Conservation (phyloP, 2,329 filamentous ascomycete genomes). For the Paecilomyces niveus region DNA sequence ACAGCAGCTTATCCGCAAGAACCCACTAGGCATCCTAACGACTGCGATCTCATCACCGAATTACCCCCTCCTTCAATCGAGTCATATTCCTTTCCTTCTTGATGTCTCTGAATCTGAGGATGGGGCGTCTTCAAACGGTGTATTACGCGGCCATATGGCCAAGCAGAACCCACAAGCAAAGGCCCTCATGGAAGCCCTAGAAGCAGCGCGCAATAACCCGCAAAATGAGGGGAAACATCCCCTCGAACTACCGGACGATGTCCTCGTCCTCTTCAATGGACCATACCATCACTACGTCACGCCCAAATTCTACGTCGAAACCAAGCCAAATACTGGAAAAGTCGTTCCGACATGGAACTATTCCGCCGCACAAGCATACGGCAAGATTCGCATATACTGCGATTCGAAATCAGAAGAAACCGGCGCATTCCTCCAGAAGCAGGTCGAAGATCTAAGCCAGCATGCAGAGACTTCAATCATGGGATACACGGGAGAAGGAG, state of each 20-base stretch:
- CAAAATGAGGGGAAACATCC: constrained; percentile 20
- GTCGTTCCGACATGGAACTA: constrained; percentile 69
- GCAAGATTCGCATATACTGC: constrained; percentile 47
- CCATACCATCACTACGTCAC: constrained; percentile 58
- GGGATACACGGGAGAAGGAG: constrained; percentile 44
- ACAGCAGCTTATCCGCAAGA: constrained; percentile 50
- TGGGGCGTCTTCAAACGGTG: constrained; percentile 26
- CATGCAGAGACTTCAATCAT: constrained; percentile 50
- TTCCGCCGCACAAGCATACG: constrained; percentile 57
- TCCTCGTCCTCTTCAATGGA: constrained; percentile 56
- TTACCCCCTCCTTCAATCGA: constrained; percentile 49
- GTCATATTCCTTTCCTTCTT: constrained; percentile 55
- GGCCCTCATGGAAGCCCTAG: constrained; percentile 47
- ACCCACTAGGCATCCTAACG: constrained; percentile 57
- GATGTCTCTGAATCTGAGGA: constrained; percentile 33
- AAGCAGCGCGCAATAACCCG: not conserved
- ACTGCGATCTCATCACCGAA: constrained; percentile 50
- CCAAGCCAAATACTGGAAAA: constrained; percentile 58
- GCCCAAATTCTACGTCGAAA: constrained; percentile 60
- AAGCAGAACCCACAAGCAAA: constrained; percentile 58
- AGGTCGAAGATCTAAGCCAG: constrained; percentile 47
- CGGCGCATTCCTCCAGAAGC: constrained; percentile 41
- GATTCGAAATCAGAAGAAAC: constrained; percentile 44
- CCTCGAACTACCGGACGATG: constrained; percentile 42
- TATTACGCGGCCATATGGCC: constrained; percentile 56